These are phyloP conservation scores for Ophiostoma ulmi DNA, from an alignment of 2,329 filamentous ascomycete genomes.

Conservation along the genomic window DNA sequence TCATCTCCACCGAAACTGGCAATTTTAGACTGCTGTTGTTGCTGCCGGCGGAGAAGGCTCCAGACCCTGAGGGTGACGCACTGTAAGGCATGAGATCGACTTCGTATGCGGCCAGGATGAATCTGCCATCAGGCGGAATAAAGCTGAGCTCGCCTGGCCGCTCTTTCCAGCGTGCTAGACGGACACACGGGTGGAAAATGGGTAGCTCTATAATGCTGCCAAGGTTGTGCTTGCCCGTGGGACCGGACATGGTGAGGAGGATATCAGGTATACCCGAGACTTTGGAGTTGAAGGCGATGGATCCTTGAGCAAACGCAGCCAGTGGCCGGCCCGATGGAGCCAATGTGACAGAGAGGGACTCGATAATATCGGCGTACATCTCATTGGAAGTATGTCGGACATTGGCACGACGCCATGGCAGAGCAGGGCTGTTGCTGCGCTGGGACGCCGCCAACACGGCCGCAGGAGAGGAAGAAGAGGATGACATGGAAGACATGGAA, in stretches of 20 bases:
- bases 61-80: background rate
- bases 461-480: conserved; percentile 27
- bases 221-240: conserved; percentile 74
- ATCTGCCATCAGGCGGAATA: conserved; percentile 88
- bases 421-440: conserved; percentile 43
- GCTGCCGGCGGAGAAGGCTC: conserved; percentile 32
- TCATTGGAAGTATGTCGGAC: conserved; percentile 96
- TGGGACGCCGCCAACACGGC: conserved; percentile 36
- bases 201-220: conserved; percentile 74
- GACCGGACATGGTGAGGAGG: conserved; percentile 71
- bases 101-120: conserved; percentile 90
- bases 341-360: conserved; percentile 80
- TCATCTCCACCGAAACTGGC: conserved; percentile 75
- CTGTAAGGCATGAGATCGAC: conserved; percentile 70
- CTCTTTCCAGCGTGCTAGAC: conserved; percentile 84
- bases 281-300: conserved; percentile 90
- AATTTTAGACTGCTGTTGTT: conserved; percentile 60
- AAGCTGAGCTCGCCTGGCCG: conserved; percentile 90
- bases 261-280: conserved; percentile 92
- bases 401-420: conserved; percentile 88
- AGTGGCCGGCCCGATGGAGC: conserved; percentile 86
- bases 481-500: conserved; percentile 5
- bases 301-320: conserved; percentile 81
- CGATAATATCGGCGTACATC: conserved; percentile 91
- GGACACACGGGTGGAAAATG: conserved; percentile 93